Base-by-base conservation (phyloP, 179 eudicot species). In the Beta corolliflora region DNA sequence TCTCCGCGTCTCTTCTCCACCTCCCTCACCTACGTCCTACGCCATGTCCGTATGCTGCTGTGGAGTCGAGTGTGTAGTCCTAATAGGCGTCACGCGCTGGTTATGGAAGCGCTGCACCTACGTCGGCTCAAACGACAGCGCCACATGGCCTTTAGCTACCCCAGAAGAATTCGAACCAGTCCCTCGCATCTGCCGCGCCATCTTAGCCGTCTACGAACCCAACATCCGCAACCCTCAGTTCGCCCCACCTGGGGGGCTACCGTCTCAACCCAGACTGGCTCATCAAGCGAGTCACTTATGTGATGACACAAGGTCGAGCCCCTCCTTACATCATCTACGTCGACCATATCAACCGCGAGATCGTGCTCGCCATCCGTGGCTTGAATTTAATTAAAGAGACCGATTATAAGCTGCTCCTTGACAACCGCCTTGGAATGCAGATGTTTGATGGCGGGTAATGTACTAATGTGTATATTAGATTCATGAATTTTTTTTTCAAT, bases 71-170 rank as follows among this genome's bases (percentile, higher is more conserved):
- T 92, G 97, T 79, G 89, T 92, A 4, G 61, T 93, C 29, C 61
- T 82, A 0, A 75, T 93, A 8, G 97, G 97, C n/a, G 92, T 90
- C 73, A 68, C 88, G 10, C 91, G 95, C 0, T 93, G 98, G 98
- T 87, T 83, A 0, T 95, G 94, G 92, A 93, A 89, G 68, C 97
- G 97, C n/a, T 95, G 98, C 91, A 91, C 98, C 4, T 87, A 93
- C 85, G 85, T 89, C 48, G 98, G 98, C 77, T 86, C 95, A 31
- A 87, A 95, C 87, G 98, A 95, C 91, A 93, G 94, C 84, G 88
- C 91, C 78, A 79, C 93, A 9, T 95, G 98, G 98, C 84, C 95
- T 0, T 1, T 68, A 15, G 97, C 97, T 45, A 89, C 93, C 9
- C 44, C 84, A 41, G 95, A 88, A 5, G 98, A 95, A 60, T 95